Base-by-base conservation (phyloP, 768 basidiomycete genomes). In the Naganishia onofrii region DNA sequence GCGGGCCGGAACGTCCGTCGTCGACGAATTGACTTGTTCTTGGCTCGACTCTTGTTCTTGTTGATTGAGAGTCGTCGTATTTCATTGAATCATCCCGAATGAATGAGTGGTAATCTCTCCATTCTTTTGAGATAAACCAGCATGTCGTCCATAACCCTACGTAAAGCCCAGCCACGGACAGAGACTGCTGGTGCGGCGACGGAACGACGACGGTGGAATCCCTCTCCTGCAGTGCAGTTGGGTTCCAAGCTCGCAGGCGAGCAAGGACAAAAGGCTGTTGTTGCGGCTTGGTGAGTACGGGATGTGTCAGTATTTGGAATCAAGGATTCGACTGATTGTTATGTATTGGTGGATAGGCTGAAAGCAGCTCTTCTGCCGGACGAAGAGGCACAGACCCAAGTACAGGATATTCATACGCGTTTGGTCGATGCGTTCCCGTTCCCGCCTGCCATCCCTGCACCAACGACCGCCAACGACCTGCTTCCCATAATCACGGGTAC, bases 241-340 rank as follows among this genome's bases (percentile, higher is more conserved):
- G 60, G 42, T 13, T 3, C 8, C 17, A 42, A 63, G 60, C 38
- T 63, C 10, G 38, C 13, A 7, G 60, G 60, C 19, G 60, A 63
- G 36, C 36, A 63, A 44, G 60, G 60, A 23, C 60, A 63, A n/a
- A 63, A 44, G 38, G 60, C 42, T 2, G 60, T 63, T 2, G 60
- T 63, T 15, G 38, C 9, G 15, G 60, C 60, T 13, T 63, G 60
- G 60, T 63, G 26, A 63, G 60, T 63, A 9, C 19, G 38, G 23
- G 2, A 42, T n/a, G n/a, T n/a, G n/a, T n/a, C n/a, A n/a, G n/a
- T n/a, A n/a, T n/a, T n/a, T n/a, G n/a, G n/a, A n/a, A n/a, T n/a
- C n/a, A n/a, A n/a, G n/a, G n/a, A n/a, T n/a, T n/a, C n/a, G n/a
- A n/a, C n/a, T n/a, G n/a, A 26, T 51, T 21, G 48, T n/a, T n/a